Evolutionary conservation across 2,329 filamentous ascomycete genomes (phyloP), one percentile per base, ranked within the genome.

Genomic region (Aspergillus vadensis): DNA sequence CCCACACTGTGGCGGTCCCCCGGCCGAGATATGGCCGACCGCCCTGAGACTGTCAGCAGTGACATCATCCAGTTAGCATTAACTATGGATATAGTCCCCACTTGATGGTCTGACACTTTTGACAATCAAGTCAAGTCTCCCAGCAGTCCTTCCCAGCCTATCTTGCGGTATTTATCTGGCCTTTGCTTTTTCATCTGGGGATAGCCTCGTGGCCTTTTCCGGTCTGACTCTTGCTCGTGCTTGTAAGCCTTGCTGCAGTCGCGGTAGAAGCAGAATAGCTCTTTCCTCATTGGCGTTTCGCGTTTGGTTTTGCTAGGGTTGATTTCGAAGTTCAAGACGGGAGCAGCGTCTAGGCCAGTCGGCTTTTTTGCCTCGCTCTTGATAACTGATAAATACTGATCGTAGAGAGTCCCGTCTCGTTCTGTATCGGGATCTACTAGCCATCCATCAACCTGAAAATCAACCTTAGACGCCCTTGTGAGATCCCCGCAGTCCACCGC

Each of bases 401-500:
- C 59, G 48, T 67, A 67, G 21, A 68, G 61, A 14, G 57, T 58
- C 9, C 44, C 50, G 10, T 60, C 53, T 23, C 56, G 56, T n/a
- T 57, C 23, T 23, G 32, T 12, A 21, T 23, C 36, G 17, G 53
- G 48, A 12, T 41, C 41, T 17, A 61, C 60, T 48, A 67, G 64
- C 76, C 76, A 77, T 8, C 74, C 74, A 54, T 69, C 61, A 10
- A 61, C 52, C 21, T 61, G 59, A 19, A 59, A 19, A 6, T 51
- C 63, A 27, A 60, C 68, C 63, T 60, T 55, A 60, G 55, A 67
- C 38, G 65, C 12, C 32, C 4, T 36, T 14, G 32, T 67, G 56
- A 79, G 61, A 5, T 61, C 56, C 2, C 64, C 65, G 55, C 76
- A 80, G 36, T 70, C 68, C 12, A 70, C 69, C 3, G 74, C 61